Evolutionary conservation across 768 basidiomycete genomes (phyloP).

Genomic region (Baorangia bicolor): DNA sequence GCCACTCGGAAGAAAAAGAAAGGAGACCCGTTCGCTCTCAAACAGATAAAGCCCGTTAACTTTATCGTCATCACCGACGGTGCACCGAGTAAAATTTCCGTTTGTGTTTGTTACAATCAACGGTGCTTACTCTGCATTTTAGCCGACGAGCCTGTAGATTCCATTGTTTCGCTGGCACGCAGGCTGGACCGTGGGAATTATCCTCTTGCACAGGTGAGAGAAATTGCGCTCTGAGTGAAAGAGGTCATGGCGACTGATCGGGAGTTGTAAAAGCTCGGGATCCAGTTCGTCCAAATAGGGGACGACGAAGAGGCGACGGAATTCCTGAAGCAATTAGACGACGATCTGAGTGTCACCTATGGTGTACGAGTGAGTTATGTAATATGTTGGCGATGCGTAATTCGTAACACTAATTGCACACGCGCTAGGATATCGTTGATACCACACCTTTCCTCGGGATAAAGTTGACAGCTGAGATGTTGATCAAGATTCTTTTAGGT

Average conservation of each 20-base stretch:
- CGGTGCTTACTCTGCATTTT: not conserved
- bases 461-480: conserved; percentile 42
- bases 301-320: conserved; percentile 38
- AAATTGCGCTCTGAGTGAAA: no score
- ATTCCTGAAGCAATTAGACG: conserved; percentile 56
- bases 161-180: conserved; percentile 46
- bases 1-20: conserved; percentile 27
- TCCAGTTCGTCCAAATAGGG: conserved; percentile 76
- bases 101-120: not conserved
- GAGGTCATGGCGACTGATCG: not conserved
- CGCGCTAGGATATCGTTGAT: conserved; percentile 65
- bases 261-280: conserved; percentile 46
- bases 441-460: conserved; percentile 54
- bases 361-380: conserved; percentile 46
- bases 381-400: not conserved
- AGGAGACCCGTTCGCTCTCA: conserved; percentile 24
- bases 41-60: conserved; percentile 53
- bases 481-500: conserved; percentile 65
- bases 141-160: conserved; percentile 53
- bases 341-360: conserved; percentile 44
- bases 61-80: conserved; percentile 65
- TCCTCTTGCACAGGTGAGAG: conserved; percentile 51
- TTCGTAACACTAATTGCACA: not conserved
- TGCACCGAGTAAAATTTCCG: conserved; percentile 45
- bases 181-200: conserved; percentile 51